These are phyloP conservation scores for Globisporangium echinulatum DNA, from an alignment of 352 stramenopile genomes.

Conservation along the genomic window DNA sequence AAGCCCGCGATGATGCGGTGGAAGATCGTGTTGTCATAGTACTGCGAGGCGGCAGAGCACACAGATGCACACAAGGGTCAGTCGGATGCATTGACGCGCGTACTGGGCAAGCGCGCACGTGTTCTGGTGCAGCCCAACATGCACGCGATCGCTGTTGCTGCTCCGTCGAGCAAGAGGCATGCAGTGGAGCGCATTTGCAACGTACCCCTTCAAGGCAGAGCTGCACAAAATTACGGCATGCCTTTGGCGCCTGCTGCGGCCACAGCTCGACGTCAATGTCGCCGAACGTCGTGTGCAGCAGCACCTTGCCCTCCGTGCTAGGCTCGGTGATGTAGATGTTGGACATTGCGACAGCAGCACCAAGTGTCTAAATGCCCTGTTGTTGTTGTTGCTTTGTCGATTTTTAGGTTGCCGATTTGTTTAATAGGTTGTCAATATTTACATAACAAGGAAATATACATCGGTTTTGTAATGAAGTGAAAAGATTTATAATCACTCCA, in stretches of 20 bases:
- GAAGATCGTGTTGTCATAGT: conserved; percentile 96
- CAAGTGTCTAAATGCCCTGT: neutral
- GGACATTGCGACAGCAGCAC: conserved; percentile 67
- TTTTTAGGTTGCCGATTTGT: neutral
- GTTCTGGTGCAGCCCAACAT: no score
- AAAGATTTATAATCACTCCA: neutral
- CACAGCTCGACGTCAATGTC: conserved; percentile 97
- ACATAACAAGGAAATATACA: neutral
- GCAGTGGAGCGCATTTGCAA: neutral
- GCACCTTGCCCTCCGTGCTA: conserved; percentile 92
- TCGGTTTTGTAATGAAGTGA: neutral
- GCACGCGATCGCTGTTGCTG: no score
- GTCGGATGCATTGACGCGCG: neutral
- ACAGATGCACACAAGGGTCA: conserved; percentile 1
- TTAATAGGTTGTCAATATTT: no score
- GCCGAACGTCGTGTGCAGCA: conserved; percentile 96
- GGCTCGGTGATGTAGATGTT: conserved; percentile 97
- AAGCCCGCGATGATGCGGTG: conserved; percentile 94
- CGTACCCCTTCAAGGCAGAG: conserved; percentile 80
- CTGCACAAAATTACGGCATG: conserved; percentile 92
- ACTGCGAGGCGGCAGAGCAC: conserved; percentile 29
- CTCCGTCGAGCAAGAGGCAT: neutral
- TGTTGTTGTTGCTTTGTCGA: neutral
- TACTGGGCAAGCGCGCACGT: no score
- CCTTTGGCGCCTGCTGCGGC: conserved; percentile 94